Base-by-base conservation (phyloP, 202 grass and related monocot species). In the Eragrostis tef region DNA sequence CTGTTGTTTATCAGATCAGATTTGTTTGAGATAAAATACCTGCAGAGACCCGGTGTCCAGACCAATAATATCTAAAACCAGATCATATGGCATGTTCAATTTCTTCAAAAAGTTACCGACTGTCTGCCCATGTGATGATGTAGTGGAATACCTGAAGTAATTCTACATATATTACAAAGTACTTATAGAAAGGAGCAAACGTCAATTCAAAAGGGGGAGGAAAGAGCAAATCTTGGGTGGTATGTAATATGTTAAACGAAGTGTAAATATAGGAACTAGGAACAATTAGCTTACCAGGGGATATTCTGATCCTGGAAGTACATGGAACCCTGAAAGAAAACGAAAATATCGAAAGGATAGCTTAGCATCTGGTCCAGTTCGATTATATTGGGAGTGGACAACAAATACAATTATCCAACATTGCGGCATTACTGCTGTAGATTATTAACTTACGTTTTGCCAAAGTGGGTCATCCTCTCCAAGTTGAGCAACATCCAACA, bases 31-130 rank as follows among this genome's bases (percentile, higher is more conserved):
- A 25, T 63, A 6, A 67, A 59, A 72, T 92, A 98, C 94, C 90
- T 91, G 86, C 41, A 91, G 73, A 84, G 79, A 65, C 43, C 86
- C 82, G 34, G 90, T 98, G 50, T 93, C 82, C 44, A 97, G 12
- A 93, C 84, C 84, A 83, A 93, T 64, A 24, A 98, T 82, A 80
- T 93, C 92, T 17, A 94, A 74, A 70, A 70, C 66, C 61, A 91
- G 86, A 27, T 84, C 64, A 19, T 80, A 47, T 50, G 95, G 53
- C 83, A 98, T 81, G 64, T 82, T 79, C 62, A 98, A 59, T 91
- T 82, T 98, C 88, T 91, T 93, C 48, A 93, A 12, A 68, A 94
- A 93, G 78, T 92, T 92, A 72, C 58, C 77, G 11, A 86, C 48
- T 53, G 45, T 75, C 36, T 67, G 86, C 10, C 82, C 84, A 78